phyloP scores from a whole-genome alignment of 108 stramenopile genomes.

The Skeletonema marinoi region DNA sequence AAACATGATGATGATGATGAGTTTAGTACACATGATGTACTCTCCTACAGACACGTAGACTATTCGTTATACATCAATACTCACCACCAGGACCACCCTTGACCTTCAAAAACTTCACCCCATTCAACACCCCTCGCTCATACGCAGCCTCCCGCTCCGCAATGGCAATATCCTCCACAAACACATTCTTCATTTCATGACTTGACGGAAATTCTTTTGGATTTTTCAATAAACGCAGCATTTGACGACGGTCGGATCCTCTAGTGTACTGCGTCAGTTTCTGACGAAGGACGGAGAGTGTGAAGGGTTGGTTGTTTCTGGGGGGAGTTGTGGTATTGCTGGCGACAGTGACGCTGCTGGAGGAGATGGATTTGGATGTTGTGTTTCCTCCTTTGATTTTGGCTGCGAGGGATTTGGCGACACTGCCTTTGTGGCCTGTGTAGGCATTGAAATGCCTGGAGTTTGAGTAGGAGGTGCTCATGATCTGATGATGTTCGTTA shows the following conservation, averaged over 20 bases:
- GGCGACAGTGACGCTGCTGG: neutral
- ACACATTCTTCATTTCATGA: slow-evolving; percentile 21
- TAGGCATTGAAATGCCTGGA: slow-evolving; percentile 20
- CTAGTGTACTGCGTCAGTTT: slow-evolving; percentile 32
- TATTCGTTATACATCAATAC: neutral
- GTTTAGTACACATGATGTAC: neutral
- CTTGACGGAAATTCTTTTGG: slow-evolving; percentile 19
- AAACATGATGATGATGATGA: neutral
- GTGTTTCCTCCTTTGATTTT: neutral
- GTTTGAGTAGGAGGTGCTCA: neutral
- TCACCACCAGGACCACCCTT: neutral
- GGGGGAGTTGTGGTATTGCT: neutral
- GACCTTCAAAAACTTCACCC: slow-evolving; percentile 48
- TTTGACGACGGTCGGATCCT: slow-evolving; percentile 37
- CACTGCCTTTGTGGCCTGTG: neutral
- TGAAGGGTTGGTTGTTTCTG: neutral
- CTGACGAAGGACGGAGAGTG: neutral
- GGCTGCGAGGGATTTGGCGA: neutral
- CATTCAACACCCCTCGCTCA: slow-evolving; percentile 60
- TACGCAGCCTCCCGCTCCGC: slow-evolving; percentile 59
- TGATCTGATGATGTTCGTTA: neutral
- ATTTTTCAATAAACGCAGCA: slow-evolving; percentile 13
- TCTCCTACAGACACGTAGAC: neutral
- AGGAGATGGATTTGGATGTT: neutral
- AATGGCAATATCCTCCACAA: slow-evolving; percentile 52